These are phyloP conservation scores for Vigna angularis DNA, from an alignment of 306 rosid species.

Conservation along the genomic window DNA sequence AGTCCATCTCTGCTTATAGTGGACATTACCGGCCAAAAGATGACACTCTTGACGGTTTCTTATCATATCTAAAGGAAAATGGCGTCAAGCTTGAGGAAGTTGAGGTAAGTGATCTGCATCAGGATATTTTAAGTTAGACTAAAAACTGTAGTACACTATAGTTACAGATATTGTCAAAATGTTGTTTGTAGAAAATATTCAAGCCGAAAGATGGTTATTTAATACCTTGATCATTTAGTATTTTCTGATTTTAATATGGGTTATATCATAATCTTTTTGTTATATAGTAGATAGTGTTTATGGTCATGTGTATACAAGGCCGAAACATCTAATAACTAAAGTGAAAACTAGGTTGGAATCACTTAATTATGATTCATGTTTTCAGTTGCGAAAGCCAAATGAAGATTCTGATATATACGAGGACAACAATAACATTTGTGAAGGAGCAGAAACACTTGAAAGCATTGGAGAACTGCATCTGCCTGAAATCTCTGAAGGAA, in stretches of 20 bases:
- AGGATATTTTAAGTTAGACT: conserved; percentile 1
- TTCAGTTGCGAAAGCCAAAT: conserved; percentile 66
- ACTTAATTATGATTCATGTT: conserved; percentile 29
- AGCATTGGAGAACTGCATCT: conserved; percentile 37
- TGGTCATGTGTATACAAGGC: not conserved
- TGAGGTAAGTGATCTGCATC: conserved; percentile 62
- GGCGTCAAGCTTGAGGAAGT: conserved; percentile 81
- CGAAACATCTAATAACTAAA: not conserved
- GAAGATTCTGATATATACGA: conserved; percentile 65
- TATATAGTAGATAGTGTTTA: not conserved
- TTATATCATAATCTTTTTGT: not conserved
- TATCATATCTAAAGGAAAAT: conserved; percentile 70
- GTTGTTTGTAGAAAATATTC: not conserved
- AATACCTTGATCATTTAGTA: not conserved
- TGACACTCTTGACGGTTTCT: conserved; percentile 66
- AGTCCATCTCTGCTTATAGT: conserved; percentile 93
- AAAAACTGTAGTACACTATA: not conserved
- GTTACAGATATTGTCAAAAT: not conserved
- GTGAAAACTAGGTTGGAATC: not conserved
- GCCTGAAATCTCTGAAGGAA: conserved; percentile 40
- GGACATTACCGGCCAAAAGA: conserved; percentile 95
- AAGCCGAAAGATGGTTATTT: not conserved
- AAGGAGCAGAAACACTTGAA: conserved; percentile 34
- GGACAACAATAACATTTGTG: conserved; percentile 48
- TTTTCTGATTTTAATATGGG: not conserved